Percentiles rank a stretch among this genome's conserved stretches.
Evolutionary conservation across 2,329 filamentous ascomycete species (phyloP).

Genomic region (Neofusicoccum sp.): DNA sequence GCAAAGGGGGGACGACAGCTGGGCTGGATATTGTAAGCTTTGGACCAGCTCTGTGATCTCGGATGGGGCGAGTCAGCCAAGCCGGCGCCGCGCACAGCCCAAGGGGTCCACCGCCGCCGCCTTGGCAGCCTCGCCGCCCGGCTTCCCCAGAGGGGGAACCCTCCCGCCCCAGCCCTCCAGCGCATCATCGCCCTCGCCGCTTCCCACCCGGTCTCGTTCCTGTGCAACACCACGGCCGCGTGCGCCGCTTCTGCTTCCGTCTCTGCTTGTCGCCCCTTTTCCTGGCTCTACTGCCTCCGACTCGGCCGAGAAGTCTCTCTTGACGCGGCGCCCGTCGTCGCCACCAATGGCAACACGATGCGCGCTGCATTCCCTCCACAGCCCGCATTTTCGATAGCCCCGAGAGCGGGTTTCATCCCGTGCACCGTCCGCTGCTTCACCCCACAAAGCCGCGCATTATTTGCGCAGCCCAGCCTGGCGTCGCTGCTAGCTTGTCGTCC

Average conservation of each 20-base stretch:
- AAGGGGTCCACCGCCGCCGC: constrained; percentile 1
- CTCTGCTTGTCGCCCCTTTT: neutral
- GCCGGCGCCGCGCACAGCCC: constrained; percentile 7
- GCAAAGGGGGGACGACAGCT: neutral
- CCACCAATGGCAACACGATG: neutral
- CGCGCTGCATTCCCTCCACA: neutral
- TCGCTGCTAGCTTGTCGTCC: neutral
- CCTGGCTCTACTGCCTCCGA: neutral
- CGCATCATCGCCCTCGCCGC: neutral
- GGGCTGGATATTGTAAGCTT: constrained; percentile 5
- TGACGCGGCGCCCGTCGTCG: neutral
- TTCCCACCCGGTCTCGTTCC: too few relatives aligned
- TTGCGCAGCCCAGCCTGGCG: neutral
- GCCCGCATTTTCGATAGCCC: neutral
- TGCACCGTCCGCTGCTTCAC: neutral
- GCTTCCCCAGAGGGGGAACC: neutral
- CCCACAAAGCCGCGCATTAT: neutral
- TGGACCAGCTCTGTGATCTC: constrained; percentile 13
- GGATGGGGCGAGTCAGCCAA: neutral
- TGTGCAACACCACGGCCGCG: neutral
- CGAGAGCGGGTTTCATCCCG: neutral
- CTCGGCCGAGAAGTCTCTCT: neutral
- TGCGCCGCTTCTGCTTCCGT: neutral
- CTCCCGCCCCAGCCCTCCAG: neutral
- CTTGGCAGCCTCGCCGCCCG: neutral